Conservation (phyloP, 2,329 filamentous ascomycete species). For the Sporothrix pseudoabietina region DNA sequence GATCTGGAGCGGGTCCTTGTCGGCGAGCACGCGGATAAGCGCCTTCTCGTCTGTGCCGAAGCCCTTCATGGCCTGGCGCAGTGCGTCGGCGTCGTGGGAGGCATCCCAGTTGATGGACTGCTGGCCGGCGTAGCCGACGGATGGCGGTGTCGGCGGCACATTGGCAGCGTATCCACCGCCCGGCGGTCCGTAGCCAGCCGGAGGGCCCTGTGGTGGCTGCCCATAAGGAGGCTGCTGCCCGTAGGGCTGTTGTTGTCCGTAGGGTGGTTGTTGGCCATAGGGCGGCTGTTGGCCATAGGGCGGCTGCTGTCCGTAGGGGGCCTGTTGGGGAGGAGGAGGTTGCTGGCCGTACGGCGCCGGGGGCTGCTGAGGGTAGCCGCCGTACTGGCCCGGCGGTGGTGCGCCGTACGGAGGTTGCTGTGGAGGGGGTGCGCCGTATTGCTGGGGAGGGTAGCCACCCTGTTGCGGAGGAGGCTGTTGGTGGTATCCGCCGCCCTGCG, state of each 20-base stretch:
- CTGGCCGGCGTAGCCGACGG: conserved; percentile 72
- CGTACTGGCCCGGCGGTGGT: conserved; percentile 34
- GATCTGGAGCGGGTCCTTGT: conserved; percentile 77
- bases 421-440: conserved; percentile 37
- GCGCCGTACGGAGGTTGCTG: conserved; percentile 39
- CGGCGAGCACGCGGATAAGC: conserved; percentile 69
- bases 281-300: conserved; percentile 40
- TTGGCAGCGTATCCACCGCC: conserved; percentile 33
- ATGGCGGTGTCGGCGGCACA: conserved; percentile 63
- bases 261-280: conserved; percentile 38
- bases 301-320: conserved; percentile 39
- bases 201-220: conserved; percentile 39
- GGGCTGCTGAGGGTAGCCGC: conserved; percentile 35
- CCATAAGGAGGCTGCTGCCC: conserved; percentile 33
- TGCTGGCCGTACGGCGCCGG: conserved; percentile 10
- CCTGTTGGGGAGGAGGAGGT: conserved; percentile 32
- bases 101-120: conserved; percentile 72
- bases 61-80: conserved; percentile 84
- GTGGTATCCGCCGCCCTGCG: conserved; percentile 31
- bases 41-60: conserved; percentile 85
- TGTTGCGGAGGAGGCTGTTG: conserved; percentile 33
- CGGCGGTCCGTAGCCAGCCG: conserved; percentile 42
- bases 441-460: conserved; percentile 39
- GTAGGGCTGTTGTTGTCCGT: conserved; percentile 27
- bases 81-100: conserved; percentile 65